A percentile compares a stretch with the other conserved stretches of the same genome.
Evolutionary conservation across 345 rosid genomes (phyloP).

Genomic region (Brassica nigra): DNA sequence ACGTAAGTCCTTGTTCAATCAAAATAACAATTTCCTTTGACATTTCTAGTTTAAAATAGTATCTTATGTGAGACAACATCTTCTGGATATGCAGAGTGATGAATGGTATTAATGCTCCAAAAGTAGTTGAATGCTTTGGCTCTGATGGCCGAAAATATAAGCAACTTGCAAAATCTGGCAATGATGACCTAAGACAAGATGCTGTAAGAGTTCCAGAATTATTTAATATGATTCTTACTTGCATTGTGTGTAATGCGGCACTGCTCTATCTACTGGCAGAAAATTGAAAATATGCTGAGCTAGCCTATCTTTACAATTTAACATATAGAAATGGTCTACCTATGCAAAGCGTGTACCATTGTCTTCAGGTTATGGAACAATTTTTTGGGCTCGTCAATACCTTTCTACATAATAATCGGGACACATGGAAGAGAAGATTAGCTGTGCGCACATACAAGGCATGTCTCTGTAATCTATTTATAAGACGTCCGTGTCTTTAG

Average conservation of each 20-base stretch:
- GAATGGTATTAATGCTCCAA: constrained; percentile 97
- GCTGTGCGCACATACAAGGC: constrained; percentile 94
- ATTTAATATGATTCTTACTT: constrained; percentile 13
- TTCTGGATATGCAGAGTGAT: constrained; percentile 65
- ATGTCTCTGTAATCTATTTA: constrained; percentile 27
- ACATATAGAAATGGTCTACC: constrained; percentile 22
- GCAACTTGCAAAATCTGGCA: constrained; percentile 96
- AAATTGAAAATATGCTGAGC: constrained; percentile 14
- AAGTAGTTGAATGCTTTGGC: constrained; percentile 90
- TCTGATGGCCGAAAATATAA: constrained; percentile 90
- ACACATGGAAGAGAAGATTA: constrained; percentile 89
- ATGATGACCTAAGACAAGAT: constrained; percentile 98
- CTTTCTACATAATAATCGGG: constrained; percentile 75
- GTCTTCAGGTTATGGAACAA: constrained; percentile 95
- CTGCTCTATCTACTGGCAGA: constrained; percentile 10
- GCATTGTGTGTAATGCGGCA: constrained; percentile 8
- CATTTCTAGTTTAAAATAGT: constrained; percentile 15
- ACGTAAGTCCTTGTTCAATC: constrained; percentile 49
- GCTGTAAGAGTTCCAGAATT: constrained; percentile 62
- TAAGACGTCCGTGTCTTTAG: not conserved
- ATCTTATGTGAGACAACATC: constrained; percentile 26
- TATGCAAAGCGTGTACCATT: constrained; percentile 17
- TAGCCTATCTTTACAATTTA: constrained; percentile 3
- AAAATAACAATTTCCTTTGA: not conserved
- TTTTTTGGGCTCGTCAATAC: constrained; percentile 92